Conservation (phyloP, 106 monocot genomes). For the Cymbidium sinense region DNA sequence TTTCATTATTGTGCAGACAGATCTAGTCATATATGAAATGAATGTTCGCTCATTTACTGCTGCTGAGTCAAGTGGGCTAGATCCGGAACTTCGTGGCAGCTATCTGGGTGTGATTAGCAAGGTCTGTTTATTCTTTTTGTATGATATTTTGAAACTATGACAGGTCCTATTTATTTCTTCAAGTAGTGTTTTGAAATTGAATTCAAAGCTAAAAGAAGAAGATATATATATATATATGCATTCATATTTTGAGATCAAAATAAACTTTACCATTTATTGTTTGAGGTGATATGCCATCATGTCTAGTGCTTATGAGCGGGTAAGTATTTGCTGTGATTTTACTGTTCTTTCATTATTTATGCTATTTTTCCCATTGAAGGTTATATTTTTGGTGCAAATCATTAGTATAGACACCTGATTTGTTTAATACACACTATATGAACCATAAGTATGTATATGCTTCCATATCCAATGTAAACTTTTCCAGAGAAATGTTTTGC, state of each 20-base stretch:
- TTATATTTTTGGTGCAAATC: neutral
- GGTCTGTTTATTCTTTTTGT: conserved; percentile 23
- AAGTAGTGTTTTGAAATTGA: neutral
- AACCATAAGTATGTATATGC: neutral
- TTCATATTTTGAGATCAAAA: neutral
- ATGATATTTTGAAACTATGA: neutral
- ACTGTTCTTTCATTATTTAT: neutral
- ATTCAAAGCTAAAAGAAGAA: neutral
- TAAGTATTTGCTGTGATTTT: neutral
- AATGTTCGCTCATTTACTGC: conserved; percentile 84
- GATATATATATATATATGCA: too few relatives aligned
- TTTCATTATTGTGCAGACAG: conserved; percentile 42
- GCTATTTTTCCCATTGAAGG: neutral
- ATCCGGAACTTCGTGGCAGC: conserved; percentile 63
- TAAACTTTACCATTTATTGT: neutral
- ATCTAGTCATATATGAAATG: conserved; percentile 99
- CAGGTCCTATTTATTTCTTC: neutral
- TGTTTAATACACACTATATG: neutral
- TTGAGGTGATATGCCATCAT: neutral
- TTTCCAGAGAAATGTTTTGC: neutral
- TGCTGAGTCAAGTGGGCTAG: conserved; percentile 80
- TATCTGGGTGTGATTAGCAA: conserved; percentile 93
- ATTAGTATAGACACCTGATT: neutral
- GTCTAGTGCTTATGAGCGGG: neutral
- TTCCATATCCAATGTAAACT: neutral